Conservation (phyloP, 140 eudicot species). For the Stevia rebaudiana region DNA sequence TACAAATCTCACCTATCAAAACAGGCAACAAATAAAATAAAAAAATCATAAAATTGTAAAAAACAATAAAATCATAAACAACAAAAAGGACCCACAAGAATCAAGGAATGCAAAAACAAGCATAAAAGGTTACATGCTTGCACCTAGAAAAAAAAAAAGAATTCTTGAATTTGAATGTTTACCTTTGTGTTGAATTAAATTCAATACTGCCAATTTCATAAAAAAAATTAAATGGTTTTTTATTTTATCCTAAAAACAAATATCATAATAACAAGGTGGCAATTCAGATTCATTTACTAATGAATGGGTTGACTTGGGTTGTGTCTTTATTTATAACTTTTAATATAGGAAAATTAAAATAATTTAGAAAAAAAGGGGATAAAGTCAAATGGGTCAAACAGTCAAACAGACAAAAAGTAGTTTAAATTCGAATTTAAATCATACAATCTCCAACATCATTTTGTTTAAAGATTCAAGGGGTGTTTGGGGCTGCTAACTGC, state of each 20-base stretch:
- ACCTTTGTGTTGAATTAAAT: background rate
- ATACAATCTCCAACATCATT: background rate
- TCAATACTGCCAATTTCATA: background rate
- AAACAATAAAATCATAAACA: conserved; percentile 4
- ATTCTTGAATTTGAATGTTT: conserved; percentile 62
- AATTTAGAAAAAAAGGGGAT: background rate
- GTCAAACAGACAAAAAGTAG: background rate
- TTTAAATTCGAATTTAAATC: background rate
- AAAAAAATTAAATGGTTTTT: background rate
- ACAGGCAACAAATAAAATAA: background rate
- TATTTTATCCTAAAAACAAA: background rate
- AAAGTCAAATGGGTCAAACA: background rate
- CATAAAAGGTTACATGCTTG: conserved; percentile 55
- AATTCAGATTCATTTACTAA: background rate
- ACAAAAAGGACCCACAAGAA: background rate
- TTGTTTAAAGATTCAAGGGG: background rate
- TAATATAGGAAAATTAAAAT: background rate
- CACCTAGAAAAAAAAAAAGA: conserved; percentile 69
- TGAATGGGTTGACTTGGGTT: background rate
- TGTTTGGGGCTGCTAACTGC: background rate
- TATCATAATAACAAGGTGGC: background rate
- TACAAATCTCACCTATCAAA: conserved; percentile 64
- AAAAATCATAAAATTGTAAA: no score
- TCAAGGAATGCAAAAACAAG: background rate
- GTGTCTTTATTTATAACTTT: background rate